phyloP scores from a whole-genome alignment of 202 grass and related monocot species.

The Saccharum hybrid region DNA sequence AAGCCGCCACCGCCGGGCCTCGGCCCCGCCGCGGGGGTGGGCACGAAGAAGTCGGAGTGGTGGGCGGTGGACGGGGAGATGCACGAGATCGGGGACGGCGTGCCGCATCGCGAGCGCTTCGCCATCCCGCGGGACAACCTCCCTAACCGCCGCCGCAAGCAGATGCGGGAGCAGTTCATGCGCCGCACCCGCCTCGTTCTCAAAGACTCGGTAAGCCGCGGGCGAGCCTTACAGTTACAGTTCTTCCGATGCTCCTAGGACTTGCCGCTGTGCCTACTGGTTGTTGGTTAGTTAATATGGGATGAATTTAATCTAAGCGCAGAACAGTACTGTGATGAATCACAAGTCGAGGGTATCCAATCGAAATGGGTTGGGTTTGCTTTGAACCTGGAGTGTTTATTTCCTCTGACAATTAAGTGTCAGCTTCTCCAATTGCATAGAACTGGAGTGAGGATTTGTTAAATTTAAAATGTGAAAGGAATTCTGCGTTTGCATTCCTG shows the following conservation, averaged over 20 bases:
- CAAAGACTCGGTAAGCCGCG: conserved; percentile 73
- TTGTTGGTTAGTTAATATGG: not conserved
- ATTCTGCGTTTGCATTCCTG: not conserved
- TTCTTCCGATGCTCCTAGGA: not conserved
- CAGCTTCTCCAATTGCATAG: not conserved
- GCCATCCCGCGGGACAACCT: conserved; percentile 91
- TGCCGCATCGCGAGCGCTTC: conserved; percentile 89
- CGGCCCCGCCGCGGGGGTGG: conserved; percentile 25
- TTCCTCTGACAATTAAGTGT: too few species aligned
- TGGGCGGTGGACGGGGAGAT: conserved; percentile 95
- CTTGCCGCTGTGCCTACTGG: not conserved
- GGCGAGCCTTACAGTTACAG: not conserved
- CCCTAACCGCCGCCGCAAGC: conserved; percentile 90
- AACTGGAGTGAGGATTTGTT: not conserved
- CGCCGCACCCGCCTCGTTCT: conserved; percentile 87
- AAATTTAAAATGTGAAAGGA: not conserved
- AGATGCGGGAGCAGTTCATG: conserved; percentile 99
- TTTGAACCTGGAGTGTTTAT: too few species aligned
- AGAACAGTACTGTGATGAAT: conserved; percentile 14
- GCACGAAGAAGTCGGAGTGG: conserved; percentile 78
- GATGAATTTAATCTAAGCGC: not conserved
- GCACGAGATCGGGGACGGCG: conserved; percentile 90
- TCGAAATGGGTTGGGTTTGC: conserved; percentile 10
- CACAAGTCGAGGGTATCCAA: not conserved
- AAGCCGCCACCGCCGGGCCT: conserved; percentile 24